Base-by-base conservation (phyloP, 2,329 filamentous ascomycete genomes). In the Leptographium radiaticola region DNA sequence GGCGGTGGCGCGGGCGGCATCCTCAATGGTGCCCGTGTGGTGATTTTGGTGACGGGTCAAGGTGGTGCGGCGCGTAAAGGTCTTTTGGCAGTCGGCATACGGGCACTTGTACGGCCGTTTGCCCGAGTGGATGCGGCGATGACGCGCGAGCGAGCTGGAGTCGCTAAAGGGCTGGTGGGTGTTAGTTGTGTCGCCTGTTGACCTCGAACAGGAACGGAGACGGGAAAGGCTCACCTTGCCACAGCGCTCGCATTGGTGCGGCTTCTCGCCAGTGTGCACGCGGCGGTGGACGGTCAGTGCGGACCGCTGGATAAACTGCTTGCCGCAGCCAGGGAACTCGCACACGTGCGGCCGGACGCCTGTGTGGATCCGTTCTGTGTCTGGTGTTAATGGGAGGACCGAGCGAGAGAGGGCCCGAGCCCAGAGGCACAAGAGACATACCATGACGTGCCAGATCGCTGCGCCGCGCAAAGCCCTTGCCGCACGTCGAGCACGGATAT, bases 21-120 rank as follows among this genome's bases (percentile, higher is more conserved):
- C 91, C 67, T 96, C 91, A 16, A 96, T 87, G 0, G 90, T 96
- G 44, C 91, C 93, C 20, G 87, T 94, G 68, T 97, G 93, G 63
- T 95, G 88, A 62, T 95, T 95, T 70, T 96, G 89, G 66, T 98
- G 93, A 51, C 93, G 83, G 2, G 91, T 98, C 57, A 98, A 75
- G 3, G 93, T 97, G 1, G 93, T 97, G 59, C 91, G 86, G 55
- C 93, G 84, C 11, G 93, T 98, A 65, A 98, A 98, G 0, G 91
- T 97, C 77, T 97, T 97, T 66, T 97, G 90, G 69, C 93, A 98
- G 67, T 96, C 90, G 56, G 89, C 90, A 63, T 93, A 97, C 1
- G 90, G 90, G 70, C 93, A 98, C 69, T 95, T 95, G 75, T 97
- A 98, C 1, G 93, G 93, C 50, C 93, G 80, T 70, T 93, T 95